Percentiles rank a stretch among this genome's conserved stretches.
Evolutionary conservation across 257 asterid species (phyloP).

Genomic region (Leptodermis oblonga): DNA sequence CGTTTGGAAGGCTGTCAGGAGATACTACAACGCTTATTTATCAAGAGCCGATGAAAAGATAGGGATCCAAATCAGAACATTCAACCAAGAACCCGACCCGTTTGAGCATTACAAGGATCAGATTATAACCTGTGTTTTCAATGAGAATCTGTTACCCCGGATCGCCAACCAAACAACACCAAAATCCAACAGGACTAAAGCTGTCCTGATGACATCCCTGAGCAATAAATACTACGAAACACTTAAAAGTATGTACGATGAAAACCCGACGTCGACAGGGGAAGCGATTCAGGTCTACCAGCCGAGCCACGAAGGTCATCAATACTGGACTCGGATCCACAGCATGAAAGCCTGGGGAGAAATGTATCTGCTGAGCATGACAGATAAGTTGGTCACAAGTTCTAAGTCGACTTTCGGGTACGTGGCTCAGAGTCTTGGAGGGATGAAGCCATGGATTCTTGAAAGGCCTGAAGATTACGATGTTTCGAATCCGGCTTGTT

Average conservation of each 20-base stretch:
- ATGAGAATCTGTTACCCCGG: slow-evolving; percentile 37
- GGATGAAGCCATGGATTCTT: no score
- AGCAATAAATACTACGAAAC: no score
- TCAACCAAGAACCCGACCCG: slow-evolving; percentile 23
- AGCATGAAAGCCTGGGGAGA: no score
- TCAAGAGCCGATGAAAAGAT: slow-evolving; percentile 51
- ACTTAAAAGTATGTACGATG: no score
- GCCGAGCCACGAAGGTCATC: slow-evolving; percentile 57
- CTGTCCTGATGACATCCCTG: slow-evolving; percentile 47
- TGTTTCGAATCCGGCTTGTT: no score
- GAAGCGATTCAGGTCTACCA: slow-evolving; percentile 45
- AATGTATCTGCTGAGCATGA: no score
- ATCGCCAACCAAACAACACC: slow-evolving; percentile 6
- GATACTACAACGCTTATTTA: slow-evolving; percentile 60
- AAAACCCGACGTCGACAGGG: slow-evolving; percentile 47
- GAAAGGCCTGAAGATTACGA: no score
- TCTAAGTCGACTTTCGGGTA: no score
- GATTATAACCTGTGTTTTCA: slow-evolving; percentile 18
- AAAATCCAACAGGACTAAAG: slow-evolving; percentile 24
- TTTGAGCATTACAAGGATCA: slow-evolving; percentile 51
- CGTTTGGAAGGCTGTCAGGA: slow-evolving; percentile 60
- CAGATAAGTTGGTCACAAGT: no score
- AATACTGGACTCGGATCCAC: slow-evolving; percentile 43
- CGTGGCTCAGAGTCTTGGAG: no score
- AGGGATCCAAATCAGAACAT: slow-evolving; percentile 43